Evolutionary conservation across 495 filamentous ascomycete genomes (phyloP).

Genomic region (Letharia columbiana): DNA sequence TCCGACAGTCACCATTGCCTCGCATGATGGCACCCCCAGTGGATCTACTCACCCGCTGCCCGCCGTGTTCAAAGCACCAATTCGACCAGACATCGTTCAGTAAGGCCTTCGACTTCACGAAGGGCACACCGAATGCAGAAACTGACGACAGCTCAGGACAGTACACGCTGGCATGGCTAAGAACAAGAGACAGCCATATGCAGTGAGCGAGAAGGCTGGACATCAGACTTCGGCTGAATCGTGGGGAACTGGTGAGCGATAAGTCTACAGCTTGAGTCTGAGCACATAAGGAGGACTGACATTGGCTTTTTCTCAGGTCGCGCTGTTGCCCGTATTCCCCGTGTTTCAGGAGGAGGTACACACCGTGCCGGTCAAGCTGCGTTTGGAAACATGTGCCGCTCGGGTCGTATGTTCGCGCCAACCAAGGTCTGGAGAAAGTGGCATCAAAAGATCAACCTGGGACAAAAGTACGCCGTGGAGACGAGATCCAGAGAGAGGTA

Average conservation of each 20-base stretch:
- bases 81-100: constrained; percentile 98
- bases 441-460: constrained; percentile 99
- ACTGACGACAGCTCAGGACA: constrained; percentile 45
- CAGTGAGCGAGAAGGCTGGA: constrained; percentile 99
- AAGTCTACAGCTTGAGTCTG: not conserved
- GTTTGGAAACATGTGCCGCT: constrained; percentile 99
- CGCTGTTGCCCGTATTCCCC: constrained; percentile 99
- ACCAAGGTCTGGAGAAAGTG: constrained; percentile 99
- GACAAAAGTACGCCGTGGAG: constrained; percentile 65
- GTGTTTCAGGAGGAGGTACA: constrained; percentile 99
- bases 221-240: constrained; percentile 99
- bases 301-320: constrained; percentile 54
- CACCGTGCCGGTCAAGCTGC: constrained; percentile 99
- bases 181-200: constrained; percentile 99
- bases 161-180: constrained; percentile 99
- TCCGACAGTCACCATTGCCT: constrained; percentile 90
- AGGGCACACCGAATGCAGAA: not conserved
- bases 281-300: constrained; percentile 24
- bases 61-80: constrained; percentile 88
- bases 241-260: constrained; percentile 94
- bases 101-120: constrained; percentile 35
- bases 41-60: constrained; percentile 82
- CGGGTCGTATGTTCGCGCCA: constrained; percentile 99
- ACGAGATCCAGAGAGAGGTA: not conserved
- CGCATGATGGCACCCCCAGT: constrained; percentile 82